Evolutionary conservation across 768 basidiomycete genomes (phyloP), one percentile per base, ranked within the genome.

Genomic region (Pisolithus marmoratus): DNA sequence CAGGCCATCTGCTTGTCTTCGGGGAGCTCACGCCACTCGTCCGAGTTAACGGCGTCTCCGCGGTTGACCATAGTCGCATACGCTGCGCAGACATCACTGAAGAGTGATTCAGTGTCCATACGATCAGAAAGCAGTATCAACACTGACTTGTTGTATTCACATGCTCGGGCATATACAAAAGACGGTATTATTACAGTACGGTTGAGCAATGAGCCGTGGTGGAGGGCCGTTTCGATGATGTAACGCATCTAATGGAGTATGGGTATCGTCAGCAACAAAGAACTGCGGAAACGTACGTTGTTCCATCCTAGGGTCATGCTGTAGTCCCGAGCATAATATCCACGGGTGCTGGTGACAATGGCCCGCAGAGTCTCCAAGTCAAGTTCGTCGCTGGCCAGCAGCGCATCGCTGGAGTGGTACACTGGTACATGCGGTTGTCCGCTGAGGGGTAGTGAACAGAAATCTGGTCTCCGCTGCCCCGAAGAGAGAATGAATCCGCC

Each of bases 221-320:
- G 48, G 17, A 77, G 55, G 8, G 72, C 63, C 1, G 74, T 71
- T 54, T 77, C 76, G 52, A 77, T 69, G 52, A 78, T 78, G 54
- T 77, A 77, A 19, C 76, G 71, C 67, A 77, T 68, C 76, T 75
- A 38, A 31, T 40, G 23, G 26, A 15, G 11, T 20, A 22, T 60
- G 36, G 53, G 56, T 23, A 29, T 26, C 23, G 6, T 46, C 7
- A 8, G 46, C 17, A 3, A 45, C 49, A 37, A 34, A 48, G 5
- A 34, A 24, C 9, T 19, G 45, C 20, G 15, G 11, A 48, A 20
- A 40, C 74, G 52, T 29, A 76, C 74, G 42, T 77, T 78, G 57
- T 78, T 77, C 74, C 75, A 77, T 19, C 76, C 77, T 5, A 78
- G 58, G 3, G 67, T 68, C 50, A 76, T 60, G 46, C 69, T 75